These are phyloP conservation scores for Aspergillus sp. DNA, from an alignment of 2,329 filamentous ascomycete genomes.

Conservation along the genomic window DNA sequence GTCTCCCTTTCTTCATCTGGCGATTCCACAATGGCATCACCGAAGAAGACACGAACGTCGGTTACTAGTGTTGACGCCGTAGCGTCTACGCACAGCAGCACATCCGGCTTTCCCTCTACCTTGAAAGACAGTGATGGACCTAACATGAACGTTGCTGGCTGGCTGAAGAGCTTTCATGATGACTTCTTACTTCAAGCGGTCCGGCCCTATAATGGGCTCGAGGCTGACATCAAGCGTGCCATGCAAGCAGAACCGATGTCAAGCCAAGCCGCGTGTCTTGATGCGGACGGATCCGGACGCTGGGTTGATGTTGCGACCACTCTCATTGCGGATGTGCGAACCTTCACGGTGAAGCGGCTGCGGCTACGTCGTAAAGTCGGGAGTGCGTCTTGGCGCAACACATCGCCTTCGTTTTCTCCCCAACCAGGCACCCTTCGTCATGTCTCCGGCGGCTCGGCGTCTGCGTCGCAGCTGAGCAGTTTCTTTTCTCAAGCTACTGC, in stretches of 20 bases:
- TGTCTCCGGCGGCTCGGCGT: conserved; percentile 23
- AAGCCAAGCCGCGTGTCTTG: conserved; percentile 36
- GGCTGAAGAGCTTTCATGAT: conserved; percentile 58
- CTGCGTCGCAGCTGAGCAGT: conserved; percentile 28
- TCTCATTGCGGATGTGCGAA: conserved; percentile 57
- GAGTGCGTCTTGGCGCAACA: conserved; percentile 17
- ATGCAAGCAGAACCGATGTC: conserved; percentile 58
- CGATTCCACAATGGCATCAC: conserved; percentile 47
- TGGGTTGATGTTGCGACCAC: conserved; percentile 62
- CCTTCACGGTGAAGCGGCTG: conserved; percentile 58
- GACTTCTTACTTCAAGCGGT: conserved; percentile 63
- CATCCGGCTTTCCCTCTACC: conserved; percentile 35
- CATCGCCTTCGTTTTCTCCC: conserved; percentile 24
- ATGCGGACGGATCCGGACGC: conserved; percentile 40
- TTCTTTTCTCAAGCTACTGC: conserved; percentile 28
- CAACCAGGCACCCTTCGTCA: conserved; percentile 30
- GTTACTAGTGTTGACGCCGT: conserved; percentile 55
- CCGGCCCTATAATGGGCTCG: conserved; percentile 54
- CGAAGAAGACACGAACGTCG: conserved; percentile 48
- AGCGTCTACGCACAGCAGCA: conserved; percentile 46
- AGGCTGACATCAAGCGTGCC: conserved; percentile 57
- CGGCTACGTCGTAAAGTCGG: conserved; percentile 52
- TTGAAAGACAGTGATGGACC: conserved; percentile 46
- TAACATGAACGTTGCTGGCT: conserved; percentile 59
- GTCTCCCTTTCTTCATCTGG: conserved; percentile 49